phyloP scores from a whole-genome alignment of 441 rosid species.

The Eruca vesicaria region DNA sequence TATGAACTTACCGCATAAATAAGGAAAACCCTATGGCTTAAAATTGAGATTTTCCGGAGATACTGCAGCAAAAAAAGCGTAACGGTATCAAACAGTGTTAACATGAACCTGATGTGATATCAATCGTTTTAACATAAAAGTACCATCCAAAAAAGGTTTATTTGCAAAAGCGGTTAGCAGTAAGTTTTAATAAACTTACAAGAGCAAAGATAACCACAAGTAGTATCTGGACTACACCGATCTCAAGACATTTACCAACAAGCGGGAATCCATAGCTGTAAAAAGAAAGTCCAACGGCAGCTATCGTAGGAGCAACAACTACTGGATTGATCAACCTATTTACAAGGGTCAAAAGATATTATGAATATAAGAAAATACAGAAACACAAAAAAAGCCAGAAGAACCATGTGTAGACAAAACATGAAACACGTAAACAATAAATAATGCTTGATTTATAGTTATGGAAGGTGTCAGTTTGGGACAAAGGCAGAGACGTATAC shows the following conservation, averaged over 20 bases:
- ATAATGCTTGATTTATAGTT: background rate
- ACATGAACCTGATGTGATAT: background rate
- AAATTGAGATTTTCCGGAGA: conserved; percentile 91
- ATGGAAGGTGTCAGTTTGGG: background rate
- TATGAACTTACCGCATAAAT: conserved; percentile 79
- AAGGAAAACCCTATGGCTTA: conserved; percentile 90
- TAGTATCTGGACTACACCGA: conserved; percentile 78
- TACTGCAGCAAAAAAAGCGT: conserved; percentile 54
- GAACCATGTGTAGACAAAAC: background rate
- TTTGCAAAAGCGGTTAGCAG: background rate
- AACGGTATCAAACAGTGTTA: conserved; percentile 1
- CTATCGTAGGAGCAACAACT: conserved; percentile 95
- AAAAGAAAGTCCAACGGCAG: conserved; percentile 97
- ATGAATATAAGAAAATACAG: background rate
- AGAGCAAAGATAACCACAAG: conserved; percentile 87
- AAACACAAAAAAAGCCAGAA: background rate
- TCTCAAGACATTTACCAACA: conserved; percentile 90
- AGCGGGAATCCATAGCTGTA: conserved; percentile 91
- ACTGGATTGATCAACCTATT: conserved; percentile 93
- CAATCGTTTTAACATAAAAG: background rate
- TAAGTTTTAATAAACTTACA: conserved; percentile 49
- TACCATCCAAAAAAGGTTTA: conserved; percentile 10
- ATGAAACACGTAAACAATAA: background rate
- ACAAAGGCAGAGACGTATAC: conserved; percentile 37
- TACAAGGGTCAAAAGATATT: conserved; percentile 20